phyloP scores from a whole-genome alignment of 306 rosid genomes.

The Betula pendula region DNA sequence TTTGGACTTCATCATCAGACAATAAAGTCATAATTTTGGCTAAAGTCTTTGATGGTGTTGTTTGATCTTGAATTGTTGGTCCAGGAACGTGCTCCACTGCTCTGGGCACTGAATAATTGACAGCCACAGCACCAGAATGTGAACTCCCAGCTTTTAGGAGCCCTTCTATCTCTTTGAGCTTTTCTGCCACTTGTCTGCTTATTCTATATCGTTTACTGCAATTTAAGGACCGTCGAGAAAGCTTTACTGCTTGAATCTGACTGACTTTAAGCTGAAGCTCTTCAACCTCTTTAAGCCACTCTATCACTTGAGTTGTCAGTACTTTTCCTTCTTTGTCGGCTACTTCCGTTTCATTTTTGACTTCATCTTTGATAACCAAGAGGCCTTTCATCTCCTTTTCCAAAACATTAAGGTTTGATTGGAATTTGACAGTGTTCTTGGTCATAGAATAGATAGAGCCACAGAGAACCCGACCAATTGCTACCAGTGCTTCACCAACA shows the following conservation, averaged over 20 bases:
- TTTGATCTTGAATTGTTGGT: too few relatives aligned
- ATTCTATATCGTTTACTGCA: not conserved
- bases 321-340: not conserved
- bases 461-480: not conserved
- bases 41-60: too few relatives aligned
- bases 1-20: not conserved
- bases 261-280: not conserved
- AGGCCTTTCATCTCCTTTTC: conserved; percentile 10
- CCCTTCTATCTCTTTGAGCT: not conserved
- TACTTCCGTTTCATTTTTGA: not conserved
- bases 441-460: not conserved
- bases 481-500: not conserved
- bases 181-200: not conserved
- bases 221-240: too few relatives aligned
- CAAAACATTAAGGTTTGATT: not conserved
- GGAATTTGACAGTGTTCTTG: not conserved
- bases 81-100: too few relatives aligned
- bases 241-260: not conserved
- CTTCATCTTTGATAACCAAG: not conserved
- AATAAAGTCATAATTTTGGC: not conserved
- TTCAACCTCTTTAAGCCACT: not conserved
- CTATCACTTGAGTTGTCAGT: not conserved
- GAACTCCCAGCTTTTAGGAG: not conserved
- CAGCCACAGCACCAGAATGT: not conserved
- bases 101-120: too few relatives aligned